Conservation (phyloP, 768 basidiomycete species). For the Leccinum imitatum region DNA sequence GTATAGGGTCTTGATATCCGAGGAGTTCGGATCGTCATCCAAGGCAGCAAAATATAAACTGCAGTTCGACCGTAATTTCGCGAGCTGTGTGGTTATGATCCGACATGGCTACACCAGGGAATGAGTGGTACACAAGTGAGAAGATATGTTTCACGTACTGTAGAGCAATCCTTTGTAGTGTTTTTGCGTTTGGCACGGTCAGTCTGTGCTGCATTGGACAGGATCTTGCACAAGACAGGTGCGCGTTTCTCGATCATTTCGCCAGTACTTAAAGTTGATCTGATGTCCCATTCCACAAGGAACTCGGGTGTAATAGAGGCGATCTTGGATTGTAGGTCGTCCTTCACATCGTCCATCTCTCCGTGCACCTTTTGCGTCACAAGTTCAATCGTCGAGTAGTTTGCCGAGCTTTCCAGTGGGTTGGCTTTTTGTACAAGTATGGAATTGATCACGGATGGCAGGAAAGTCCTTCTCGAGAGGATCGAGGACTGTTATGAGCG, state of each 20-base stretch:
- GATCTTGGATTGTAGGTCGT: background rate
- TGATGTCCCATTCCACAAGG: background rate
- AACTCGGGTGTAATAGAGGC: background rate
- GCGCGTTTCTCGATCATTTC: background rate
- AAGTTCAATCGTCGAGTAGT: too few species aligned
- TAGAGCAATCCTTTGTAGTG: background rate
- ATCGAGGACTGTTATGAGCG: too few species aligned
- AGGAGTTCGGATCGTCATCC: too few species aligned
- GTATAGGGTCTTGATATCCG: too few species aligned
- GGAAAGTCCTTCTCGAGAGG: too few species aligned
- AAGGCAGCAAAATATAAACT: background rate
- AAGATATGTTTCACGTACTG: background rate
- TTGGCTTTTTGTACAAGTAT: too few species aligned
- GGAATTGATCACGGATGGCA: too few species aligned
- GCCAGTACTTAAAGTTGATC: background rate
- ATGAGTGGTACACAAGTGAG: background rate
- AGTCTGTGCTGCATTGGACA: background rate
- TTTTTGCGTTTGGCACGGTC: background rate
- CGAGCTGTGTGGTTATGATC: background rate
- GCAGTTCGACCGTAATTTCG: background rate
- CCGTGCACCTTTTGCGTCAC: too few species aligned
- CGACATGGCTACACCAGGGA: background rate
- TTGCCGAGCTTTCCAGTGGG: too few species aligned
- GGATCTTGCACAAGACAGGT: background rate
- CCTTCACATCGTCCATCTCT: too few species aligned